phyloP scores from a whole-genome alignment of 345 rosid genomes.

The Noccaea caerulescens region DNA sequence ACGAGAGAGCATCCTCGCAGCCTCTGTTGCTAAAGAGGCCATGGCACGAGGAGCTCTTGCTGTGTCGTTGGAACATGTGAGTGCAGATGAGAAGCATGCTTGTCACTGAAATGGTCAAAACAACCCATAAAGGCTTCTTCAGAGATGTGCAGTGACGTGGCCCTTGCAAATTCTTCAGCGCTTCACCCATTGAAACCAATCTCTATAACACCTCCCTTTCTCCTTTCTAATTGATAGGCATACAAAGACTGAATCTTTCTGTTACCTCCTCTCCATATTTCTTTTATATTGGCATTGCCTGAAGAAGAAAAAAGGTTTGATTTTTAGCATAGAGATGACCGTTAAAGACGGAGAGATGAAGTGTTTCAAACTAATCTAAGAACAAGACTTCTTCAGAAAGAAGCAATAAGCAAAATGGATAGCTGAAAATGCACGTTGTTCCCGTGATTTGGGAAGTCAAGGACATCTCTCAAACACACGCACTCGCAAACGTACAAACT shows the following conservation, averaged over 20 bases:
- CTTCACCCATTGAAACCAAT: slow-evolving; percentile 62
- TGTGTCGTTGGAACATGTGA: slow-evolving; percentile 67
- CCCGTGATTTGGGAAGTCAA: slow-evolving; percentile 24
- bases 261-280: slow-evolving; percentile 11
- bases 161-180: slow-evolving; percentile 58
- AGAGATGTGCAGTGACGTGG: slow-evolving; percentile 66
- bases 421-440: slow-evolving; percentile 35
- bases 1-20: slow-evolving; percentile 61
- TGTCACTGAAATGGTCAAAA: slow-evolving; percentile 72
- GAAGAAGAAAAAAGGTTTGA: slow-evolving; percentile 19
- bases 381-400: slow-evolving; percentile 7
- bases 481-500: slow-evolving; percentile 18
- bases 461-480: slow-evolving; percentile 24
- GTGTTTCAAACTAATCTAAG: slow-evolving; percentile 22
- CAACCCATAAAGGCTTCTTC: slow-evolving; percentile 88
- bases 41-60: slow-evolving; percentile 58
- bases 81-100: slow-evolving; percentile 78
- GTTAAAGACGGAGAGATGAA: slow-evolving; percentile 22
- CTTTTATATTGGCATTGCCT: slow-evolving; percentile 25
- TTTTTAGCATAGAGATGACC: slow-evolving; percentile 7
- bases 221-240: slow-evolving; percentile 53
- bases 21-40: slow-evolving; percentile 66
- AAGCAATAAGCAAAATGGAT: slow-evolving; percentile 21
- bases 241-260: slow-evolving; percentile 32
- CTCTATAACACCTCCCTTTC: slow-evolving; percentile 43